phyloP scores from a whole-genome alignment of 2,329 filamentous ascomycete species.

The Colletotrichum tanaceti region DNA sequence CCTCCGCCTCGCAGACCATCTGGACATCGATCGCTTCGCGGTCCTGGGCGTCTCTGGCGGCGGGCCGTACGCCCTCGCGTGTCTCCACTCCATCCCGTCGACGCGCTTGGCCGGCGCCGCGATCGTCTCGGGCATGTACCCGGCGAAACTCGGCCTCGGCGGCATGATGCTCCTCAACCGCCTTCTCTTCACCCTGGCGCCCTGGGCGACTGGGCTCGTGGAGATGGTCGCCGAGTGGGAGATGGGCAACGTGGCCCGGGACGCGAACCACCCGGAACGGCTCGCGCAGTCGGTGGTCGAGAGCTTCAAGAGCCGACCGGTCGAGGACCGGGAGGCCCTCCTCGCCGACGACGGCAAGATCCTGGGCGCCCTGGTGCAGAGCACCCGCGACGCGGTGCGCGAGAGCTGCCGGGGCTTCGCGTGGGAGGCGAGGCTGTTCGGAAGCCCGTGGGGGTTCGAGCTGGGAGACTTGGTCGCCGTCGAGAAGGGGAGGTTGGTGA shows the following conservation, averaged over 20 bases:
- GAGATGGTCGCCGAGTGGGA: conserved; percentile 20
- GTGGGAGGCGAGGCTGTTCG: conserved; percentile 33
- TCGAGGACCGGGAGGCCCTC: conserved; percentile 43
- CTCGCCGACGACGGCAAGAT: not conserved
- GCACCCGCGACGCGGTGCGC: not conserved
- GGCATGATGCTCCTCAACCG: conserved; percentile 39
- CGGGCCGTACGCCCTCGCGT: conserved; percentile 52
- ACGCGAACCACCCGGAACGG: not conserved
- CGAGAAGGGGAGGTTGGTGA: conserved; percentile 11
- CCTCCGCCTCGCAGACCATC: conserved; percentile 45
- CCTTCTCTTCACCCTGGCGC: conserved; percentile 29
- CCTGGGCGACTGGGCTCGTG: conserved; percentile 24
- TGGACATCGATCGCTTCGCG: conserved; percentile 47
- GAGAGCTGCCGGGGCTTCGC: not conserved
- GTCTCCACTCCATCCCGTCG: conserved; percentile 47
- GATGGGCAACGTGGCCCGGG: not conserved
- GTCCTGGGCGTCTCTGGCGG: conserved; percentile 52
- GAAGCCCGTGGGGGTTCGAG: conserved; percentile 41
- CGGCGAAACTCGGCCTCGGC: conserved; percentile 29
- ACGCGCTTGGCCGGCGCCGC: conserved; percentile 27
- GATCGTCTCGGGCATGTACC: conserved; percentile 41
- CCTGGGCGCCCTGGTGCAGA: not conserved
- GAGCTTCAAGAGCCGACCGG: conserved; percentile 21
- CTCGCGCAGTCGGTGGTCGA: not conserved
- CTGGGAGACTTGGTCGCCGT: conserved; percentile 32